These are phyloP conservation scores for Phytophthora pisi DNA, from an alignment of 352 stramenopile genomes.

Conservation along the genomic window DNA sequence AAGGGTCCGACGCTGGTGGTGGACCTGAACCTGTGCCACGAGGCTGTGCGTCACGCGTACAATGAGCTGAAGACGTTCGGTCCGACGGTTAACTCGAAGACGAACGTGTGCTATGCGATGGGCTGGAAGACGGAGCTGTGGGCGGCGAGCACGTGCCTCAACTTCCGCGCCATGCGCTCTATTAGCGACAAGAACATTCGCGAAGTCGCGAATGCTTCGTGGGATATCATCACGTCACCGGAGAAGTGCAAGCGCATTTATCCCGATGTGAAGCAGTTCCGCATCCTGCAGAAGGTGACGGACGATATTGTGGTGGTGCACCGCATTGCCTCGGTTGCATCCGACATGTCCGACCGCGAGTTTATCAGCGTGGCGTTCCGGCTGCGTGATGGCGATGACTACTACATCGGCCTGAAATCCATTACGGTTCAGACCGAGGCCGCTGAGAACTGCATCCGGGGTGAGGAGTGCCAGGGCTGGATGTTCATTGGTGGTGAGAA, in stretches of 20 bases:
- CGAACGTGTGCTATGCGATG: slow-evolving; percentile 87
- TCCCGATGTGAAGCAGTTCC: slow-evolving; percentile 84
- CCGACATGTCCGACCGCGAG: slow-evolving; percentile 74
- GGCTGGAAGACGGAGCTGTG: slow-evolving; percentile 87
- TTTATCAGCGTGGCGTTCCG: slow-evolving; percentile 83
- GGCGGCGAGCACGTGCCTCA: slow-evolving; percentile 77
- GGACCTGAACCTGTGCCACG: slow-evolving; percentile 78
- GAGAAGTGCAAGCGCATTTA: slow-evolving; percentile 87
- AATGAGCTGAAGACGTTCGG: slow-evolving; percentile 81
- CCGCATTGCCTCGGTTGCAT: slow-evolving; percentile 76
- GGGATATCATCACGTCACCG: slow-evolving; percentile 85
- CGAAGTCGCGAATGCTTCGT: slow-evolving; percentile 74
- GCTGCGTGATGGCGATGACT: slow-evolving; percentile 75
- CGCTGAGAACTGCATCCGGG: slow-evolving; percentile 79
- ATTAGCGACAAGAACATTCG: slow-evolving; percentile 73
- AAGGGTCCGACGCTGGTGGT: slow-evolving; percentile 79
- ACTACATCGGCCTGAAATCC: slow-evolving; percentile 80
- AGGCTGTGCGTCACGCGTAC: slow-evolving; percentile 79
- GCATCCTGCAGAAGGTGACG: slow-evolving; percentile 83
- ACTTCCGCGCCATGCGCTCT: slow-evolving; percentile 69
- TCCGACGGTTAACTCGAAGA: slow-evolving; percentile 81
- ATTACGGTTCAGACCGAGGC: slow-evolving; percentile 74
- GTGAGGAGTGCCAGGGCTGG: slow-evolving; percentile 83
- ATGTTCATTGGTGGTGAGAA: slow-evolving; percentile 82
- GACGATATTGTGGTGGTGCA: slow-evolving; percentile 85